Conservation (phyloP, 2,329 filamentous ascomycete species). For the Nemania sp. region DNA sequence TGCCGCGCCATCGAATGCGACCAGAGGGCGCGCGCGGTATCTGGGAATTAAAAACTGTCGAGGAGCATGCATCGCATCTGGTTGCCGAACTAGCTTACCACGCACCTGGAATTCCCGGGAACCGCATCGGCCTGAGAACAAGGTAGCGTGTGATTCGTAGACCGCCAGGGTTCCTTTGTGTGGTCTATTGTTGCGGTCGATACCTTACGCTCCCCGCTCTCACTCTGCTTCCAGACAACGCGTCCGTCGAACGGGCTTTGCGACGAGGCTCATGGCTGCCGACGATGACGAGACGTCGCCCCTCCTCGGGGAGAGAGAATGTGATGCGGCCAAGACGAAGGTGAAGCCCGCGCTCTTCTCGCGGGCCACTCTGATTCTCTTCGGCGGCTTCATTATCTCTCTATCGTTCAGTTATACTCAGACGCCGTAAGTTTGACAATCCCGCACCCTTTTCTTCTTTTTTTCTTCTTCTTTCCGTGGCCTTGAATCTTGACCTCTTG, state of each 20-base stretch:
- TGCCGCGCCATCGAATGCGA: no score
- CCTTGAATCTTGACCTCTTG: neutral
- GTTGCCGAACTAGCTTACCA: neutral
- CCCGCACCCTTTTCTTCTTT: no score
- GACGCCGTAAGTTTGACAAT: constrained; percentile 30
- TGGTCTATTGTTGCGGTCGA: neutral
- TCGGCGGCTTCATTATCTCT: constrained; percentile 32
- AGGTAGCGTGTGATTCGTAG: no score
- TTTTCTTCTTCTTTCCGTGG: no score
- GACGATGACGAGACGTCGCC: constrained; percentile 32
- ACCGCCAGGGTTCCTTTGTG: no score
- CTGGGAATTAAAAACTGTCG: neutral
- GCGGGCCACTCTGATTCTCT: constrained; percentile 21
- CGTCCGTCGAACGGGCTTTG: neutral
- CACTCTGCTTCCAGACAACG: neutral
- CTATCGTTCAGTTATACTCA: constrained; percentile 34
- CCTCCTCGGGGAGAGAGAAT: constrained; percentile 26
- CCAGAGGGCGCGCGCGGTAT: neutral
- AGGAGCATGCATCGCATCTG: neutral
- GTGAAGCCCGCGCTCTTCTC: constrained; percentile 20
- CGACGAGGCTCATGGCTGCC: constrained; percentile 17
- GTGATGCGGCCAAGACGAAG: constrained; percentile 8
- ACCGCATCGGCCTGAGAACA: neutral
- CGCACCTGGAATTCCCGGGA: neutral
- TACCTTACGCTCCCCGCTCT: no score